Evolutionary conservation across 1,139 yeast genomes (phyloP), one percentile per base, ranked within the genome.

Genomic region (Blastobotrys aristatus): DNA sequence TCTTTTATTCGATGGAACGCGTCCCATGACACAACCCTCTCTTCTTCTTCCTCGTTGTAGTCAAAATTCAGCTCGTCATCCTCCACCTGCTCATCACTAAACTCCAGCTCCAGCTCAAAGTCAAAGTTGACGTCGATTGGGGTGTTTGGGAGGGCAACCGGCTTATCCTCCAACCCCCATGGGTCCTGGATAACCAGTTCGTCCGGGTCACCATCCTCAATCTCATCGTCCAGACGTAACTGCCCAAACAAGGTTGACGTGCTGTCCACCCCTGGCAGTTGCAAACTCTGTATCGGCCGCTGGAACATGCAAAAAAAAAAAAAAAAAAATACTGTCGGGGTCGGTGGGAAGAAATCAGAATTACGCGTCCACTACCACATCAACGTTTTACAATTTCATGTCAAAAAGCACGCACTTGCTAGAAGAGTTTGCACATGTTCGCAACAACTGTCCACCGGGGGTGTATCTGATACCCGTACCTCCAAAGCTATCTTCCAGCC

Each of bases 391-490:
- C n/a, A 3, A 32, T 14, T 17, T 13, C 6, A 38, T 24, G 40
- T 40, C 40, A 22, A 46, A 46, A 38, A 38, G 30, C 40, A 47
- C 49, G 37, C 46, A 51, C 26, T 34, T 50, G 17, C 40, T 51
- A 14, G 48, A 47, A 17, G 54, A 51, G 32, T 45, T 47, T 26
- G 30, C 46, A 17, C 42, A 49, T 38, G 49, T 51, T 13, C 36
- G 43, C 27, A 37, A 36, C n/a, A 24, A 43, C 31, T 38, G 41
- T 16, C 53, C 53, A 5, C 30, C 33, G 3, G 53, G 53, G 3
- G 34, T 51, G n/a, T 51, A 51, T 27, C 40, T 51, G 18, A 43
- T 51, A 8, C 52, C 54, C 3, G 51, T 46, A 14, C 50, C 42
- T 41, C 50, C 33, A 27, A 40, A 29, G 29, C 38, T 43, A 36